Conservation (phyloP, 768 basidiomycete species). For the Phylloporus arenicola region DNA sequence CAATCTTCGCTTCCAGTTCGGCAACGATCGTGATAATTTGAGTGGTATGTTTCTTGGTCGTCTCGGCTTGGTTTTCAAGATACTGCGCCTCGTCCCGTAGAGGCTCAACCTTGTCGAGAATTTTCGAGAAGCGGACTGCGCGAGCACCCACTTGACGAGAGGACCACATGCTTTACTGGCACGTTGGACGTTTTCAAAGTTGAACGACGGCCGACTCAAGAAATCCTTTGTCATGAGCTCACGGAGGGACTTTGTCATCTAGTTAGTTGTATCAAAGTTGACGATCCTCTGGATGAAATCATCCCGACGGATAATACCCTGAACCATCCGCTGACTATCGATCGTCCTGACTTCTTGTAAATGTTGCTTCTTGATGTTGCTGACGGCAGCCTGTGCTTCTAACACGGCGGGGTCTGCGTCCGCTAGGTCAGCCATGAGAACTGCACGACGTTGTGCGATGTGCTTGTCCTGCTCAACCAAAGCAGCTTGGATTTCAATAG, state of each 20-base stretch:
- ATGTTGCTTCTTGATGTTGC: slow-evolving; percentile 92
- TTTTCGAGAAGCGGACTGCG: slow-evolving; percentile 97
- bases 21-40: slow-evolving; percentile 89
- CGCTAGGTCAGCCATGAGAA: slow-evolving; percentile 93
- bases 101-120: slow-evolving; percentile 94
- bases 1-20: slow-evolving; percentile 90
- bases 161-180: slow-evolving; percentile 97
- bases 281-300: slow-evolving; percentile 96
- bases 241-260: slow-evolving; percentile 86
- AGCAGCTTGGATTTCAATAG: slow-evolving; percentile 92
- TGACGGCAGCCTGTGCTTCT: slow-evolving; percentile 94
- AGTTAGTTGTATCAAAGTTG: slow-evolving; percentile 85
- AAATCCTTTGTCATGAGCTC: slow-evolving; percentile 92
- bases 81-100: slow-evolving; percentile 93
- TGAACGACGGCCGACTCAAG: slow-evolving; percentile 84
- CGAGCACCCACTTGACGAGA: slow-evolving; percentile 96
- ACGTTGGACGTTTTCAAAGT: slow-evolving; percentile 90
- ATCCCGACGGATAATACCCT: slow-evolving; percentile 91
- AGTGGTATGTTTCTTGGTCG: slow-evolving; percentile 89
- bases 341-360: slow-evolving; percentile 94
- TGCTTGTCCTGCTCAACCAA: slow-evolving; percentile 85
- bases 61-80: slow-evolving; percentile 86
- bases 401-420: slow-evolving; percentile 96
- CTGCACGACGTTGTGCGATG: slow-evolving; percentile 81
- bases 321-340: slow-evolving; percentile 94